Evolutionary conservation across 164 flowering plant genomes (phyloP).

Genomic region (Magnolia kwangsiensis): DNA sequence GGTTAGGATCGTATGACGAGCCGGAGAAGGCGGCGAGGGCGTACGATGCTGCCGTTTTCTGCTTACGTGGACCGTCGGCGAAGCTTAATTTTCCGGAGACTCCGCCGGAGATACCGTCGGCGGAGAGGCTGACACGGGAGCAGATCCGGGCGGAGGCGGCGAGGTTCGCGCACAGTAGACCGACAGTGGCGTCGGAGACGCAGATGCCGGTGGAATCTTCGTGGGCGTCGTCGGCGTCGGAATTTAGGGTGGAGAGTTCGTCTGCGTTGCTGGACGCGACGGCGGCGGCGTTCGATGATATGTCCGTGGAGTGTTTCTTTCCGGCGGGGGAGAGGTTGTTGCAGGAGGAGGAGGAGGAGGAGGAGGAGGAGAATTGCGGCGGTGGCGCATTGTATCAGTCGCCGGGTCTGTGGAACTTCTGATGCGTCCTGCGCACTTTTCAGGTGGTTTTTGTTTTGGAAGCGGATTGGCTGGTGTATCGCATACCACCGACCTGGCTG

Average conservation of each 20-base stretch:
- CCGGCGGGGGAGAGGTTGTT: neutral
- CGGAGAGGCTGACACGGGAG: neutral
- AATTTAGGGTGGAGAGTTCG: neutral
- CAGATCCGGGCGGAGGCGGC: neutral
- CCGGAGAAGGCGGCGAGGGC: conserved; percentile 90
- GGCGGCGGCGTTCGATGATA: neutral
- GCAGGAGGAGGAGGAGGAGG: neutral
- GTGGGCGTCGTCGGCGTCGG: neutral
- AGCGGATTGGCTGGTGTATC: no score
- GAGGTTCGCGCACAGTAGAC: neutral
- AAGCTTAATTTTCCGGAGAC: conserved; percentile 73
- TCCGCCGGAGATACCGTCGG: conserved; percentile 23
- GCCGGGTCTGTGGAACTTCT: neutral
- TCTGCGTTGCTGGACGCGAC: neutral
- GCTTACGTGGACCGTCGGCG: conserved; percentile 67
- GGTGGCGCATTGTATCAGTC: neutral
- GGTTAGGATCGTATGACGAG: conserved; percentile 83
- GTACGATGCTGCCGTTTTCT: conserved; percentile 80
- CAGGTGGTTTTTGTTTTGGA: neutral
- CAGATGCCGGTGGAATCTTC: neutral
- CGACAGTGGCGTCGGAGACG: neutral
- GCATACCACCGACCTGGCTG: no score
- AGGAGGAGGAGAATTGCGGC: neutral
- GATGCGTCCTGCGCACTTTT: neutral
- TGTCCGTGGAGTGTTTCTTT: neutral